Percentiles rank a stretch among this genome's conserved stretches.
phyloP scores from a whole-genome alignment of 1,284 basidiomycete species.

The Rhodotorula sp. region DNA sequence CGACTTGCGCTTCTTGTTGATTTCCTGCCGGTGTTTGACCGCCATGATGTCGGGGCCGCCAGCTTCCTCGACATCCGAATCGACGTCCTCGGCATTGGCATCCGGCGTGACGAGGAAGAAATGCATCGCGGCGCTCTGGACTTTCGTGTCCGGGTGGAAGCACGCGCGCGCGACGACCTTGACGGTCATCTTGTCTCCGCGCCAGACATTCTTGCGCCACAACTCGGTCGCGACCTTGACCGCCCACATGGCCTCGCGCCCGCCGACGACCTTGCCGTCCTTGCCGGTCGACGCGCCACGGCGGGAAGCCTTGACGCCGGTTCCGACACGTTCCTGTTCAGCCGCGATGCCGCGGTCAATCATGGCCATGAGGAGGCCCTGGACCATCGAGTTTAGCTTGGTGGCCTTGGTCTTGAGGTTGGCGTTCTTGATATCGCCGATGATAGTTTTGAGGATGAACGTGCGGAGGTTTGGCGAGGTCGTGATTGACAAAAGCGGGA shows the following conservation, averaged over 20 bases:
- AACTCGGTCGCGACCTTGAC: conserved; percentile 90
- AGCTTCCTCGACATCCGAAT: conserved; percentile 63
- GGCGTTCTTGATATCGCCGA: conserved; percentile 91
- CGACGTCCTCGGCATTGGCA: conserved; percentile 57
- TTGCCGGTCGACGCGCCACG: conserved; percentile 28
- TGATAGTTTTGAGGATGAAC: conserved; percentile 89
- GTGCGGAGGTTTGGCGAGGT: conserved; percentile 78
- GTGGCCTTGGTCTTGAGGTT: conserved; percentile 89
- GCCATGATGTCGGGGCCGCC: conserved; percentile 66
- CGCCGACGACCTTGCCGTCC: conserved; percentile 39
- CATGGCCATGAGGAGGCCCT: conserved; percentile 94
- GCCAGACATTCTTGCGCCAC: conserved; percentile 94
- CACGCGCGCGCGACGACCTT: conserved; percentile 89
- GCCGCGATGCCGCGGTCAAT: conserved; percentile 84
- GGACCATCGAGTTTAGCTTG: conserved; percentile 93
- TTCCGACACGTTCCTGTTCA: conserved; percentile 67
- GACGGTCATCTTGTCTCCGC: conserved; percentile 79
- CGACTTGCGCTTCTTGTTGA: conserved; percentile 85
- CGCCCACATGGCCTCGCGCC: conserved; percentile 89
- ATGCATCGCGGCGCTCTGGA: conserved; percentile 92
- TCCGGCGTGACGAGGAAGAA: conserved; percentile 86
- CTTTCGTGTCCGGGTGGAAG: conserved; percentile 91
- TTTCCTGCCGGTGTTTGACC: conserved; percentile 75
- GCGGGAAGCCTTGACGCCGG: conserved; percentile 58
- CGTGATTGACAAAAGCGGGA: conserved; percentile 88